Evolutionary conservation across 2,329 filamentous ascomycete genomes (phyloP).

Genomic region (Exutisphaerella laricina): DNA sequence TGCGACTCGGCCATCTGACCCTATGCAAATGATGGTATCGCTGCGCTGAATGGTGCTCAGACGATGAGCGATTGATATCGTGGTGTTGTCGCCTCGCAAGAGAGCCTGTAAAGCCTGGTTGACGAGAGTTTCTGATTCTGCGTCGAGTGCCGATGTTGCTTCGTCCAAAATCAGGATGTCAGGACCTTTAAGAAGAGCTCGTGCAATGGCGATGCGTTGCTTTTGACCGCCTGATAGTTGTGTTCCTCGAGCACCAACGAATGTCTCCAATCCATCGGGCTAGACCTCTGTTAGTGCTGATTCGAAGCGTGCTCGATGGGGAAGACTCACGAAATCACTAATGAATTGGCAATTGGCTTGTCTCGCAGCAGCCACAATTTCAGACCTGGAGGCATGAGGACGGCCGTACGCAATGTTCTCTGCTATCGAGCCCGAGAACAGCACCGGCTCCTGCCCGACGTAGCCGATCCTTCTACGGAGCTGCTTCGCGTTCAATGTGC

Average conservation of each 20-base stretch:
- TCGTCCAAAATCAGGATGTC: constrained; percentile 97
- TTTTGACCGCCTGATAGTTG: constrained; percentile 96
- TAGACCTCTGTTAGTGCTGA: no score
- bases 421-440: constrained; percentile 78
- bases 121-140: constrained; percentile 93
- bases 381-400: constrained; percentile 67
- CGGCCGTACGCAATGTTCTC: constrained; percentile 91
- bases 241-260: constrained; percentile 84
- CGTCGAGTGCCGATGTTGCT: constrained; percentile 88
- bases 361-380: constrained; percentile 80
- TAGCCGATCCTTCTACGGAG: constrained; percentile 87
- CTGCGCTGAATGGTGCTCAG: constrained; percentile 94
- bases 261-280: constrained; percentile 90
- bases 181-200: constrained; percentile 88
- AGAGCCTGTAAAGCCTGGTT: constrained; percentile 81
- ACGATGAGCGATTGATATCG: constrained; percentile 94
- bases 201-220: constrained; percentile 93
- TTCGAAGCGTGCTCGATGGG: no score
- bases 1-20: constrained; percentile 78
- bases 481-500: constrained; percentile 86
- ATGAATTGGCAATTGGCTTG: constrained; percentile 97
- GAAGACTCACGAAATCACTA: constrained; percentile 67
- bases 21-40: constrained; percentile 89
- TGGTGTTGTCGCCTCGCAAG: constrained; percentile 83
- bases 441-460: constrained; percentile 90